Percentiles rank a stretch among this genome's conserved stretches.
Conservation (phyloP, 2,329 filamentous ascomycete species). For the Zasmidium angulare region DNA sequence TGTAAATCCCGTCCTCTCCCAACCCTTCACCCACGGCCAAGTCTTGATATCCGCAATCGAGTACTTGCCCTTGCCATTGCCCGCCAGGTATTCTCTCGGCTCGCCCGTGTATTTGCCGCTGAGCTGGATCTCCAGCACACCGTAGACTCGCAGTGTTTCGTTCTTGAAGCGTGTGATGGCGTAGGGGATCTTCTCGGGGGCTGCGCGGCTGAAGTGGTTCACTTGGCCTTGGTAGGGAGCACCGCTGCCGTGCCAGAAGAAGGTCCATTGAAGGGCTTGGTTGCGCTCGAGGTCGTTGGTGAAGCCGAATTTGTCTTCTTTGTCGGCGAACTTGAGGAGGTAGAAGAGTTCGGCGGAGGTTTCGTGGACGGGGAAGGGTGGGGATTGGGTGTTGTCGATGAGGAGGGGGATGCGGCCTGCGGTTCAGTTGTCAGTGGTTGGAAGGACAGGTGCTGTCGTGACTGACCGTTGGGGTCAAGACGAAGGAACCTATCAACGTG, state of each 20-base stretch:
- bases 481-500: conserved; percentile 38
- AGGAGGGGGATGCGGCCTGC: conserved; percentile 49
- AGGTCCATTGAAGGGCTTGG: conserved; percentile 53
- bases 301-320: conserved; percentile 53
- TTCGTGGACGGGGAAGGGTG: conserved; percentile 55
- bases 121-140: conserved; percentile 57
- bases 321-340: conserved; percentile 51
- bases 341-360: conserved; percentile 56
- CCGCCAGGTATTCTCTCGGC: conserved; percentile 53
- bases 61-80: conserved; percentile 56
- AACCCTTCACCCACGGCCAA: conserved; percentile 53
- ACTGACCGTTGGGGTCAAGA: conserved; percentile 39
- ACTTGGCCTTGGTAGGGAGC: conserved; percentile 47
- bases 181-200: conserved; percentile 50
- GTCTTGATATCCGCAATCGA: conserved; percentile 55
- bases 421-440: conserved; percentile 3
- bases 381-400: conserved; percentile 50
- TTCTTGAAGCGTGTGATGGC: conserved; percentile 54
- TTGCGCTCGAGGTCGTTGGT: conserved; percentile 52
- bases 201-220: conserved; percentile 47
- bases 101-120: conserved; percentile 53
- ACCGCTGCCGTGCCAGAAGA: conserved; percentile 53
- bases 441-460: neutral
- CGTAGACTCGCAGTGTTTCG: conserved; percentile 53
- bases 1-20: conserved; percentile 45